A percentile compares a stretch with the other conserved stretches of the same genome.
phyloP scores from a whole-genome alignment of 2,329 filamentous ascomycete genomes.

The Pleomassaria siparia region DNA sequence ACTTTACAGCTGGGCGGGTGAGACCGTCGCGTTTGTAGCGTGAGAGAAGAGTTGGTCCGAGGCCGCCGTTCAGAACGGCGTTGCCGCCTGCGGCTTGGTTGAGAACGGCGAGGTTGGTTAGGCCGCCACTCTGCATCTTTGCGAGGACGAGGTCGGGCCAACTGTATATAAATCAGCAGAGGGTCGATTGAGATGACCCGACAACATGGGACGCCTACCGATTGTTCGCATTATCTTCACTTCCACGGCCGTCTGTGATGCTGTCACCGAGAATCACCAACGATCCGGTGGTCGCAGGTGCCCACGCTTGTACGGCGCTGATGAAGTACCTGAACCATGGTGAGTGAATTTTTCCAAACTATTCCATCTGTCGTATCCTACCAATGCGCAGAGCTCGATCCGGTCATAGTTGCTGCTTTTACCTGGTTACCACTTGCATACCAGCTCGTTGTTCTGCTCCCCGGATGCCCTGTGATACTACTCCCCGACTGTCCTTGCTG shows the following conservation, averaged over 20 bases:
- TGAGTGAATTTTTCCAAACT: slow-evolving; percentile 43
- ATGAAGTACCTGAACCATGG: slow-evolving; percentile 56
- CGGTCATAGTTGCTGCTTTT: slow-evolving; percentile 49
- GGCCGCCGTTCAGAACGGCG: slow-evolving; percentile 59
- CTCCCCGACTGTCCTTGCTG: slow-evolving; percentile 56
- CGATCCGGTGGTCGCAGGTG: slow-evolving; percentile 45
- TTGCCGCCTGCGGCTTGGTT: slow-evolving; percentile 70
- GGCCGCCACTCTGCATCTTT: slow-evolving; percentile 48
- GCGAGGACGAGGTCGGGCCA: slow-evolving; percentile 31
- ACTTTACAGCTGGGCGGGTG: slow-evolving; percentile 56
- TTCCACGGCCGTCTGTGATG: slow-evolving; percentile 64
- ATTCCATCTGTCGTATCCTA: slow-evolving; percentile 12
- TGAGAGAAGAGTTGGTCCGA: slow-evolving; percentile 60
- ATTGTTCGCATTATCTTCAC: slow-evolving; percentile 60
- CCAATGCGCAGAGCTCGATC: slow-evolving; percentile 45
- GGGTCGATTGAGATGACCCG: too few species aligned
- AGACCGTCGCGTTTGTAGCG: slow-evolving; percentile 65
- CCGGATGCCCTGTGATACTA: slow-evolving; percentile 63
- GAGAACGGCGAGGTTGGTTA: slow-evolving; percentile 54
- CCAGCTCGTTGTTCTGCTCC: slow-evolving; percentile 64
- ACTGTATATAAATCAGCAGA: slow-evolving; percentile 38
- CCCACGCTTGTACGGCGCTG: slow-evolving; percentile 56
- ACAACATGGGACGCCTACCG: slow-evolving; percentile 29
- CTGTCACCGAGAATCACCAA: slow-evolving; percentile 62
- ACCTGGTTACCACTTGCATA: slow-evolving; percentile 59